Evolutionary conservation across 2,329 filamentous ascomycete genomes (phyloP), one percentile per base, ranked within the genome.

Genomic region (Fusarium tuaranense): DNA sequence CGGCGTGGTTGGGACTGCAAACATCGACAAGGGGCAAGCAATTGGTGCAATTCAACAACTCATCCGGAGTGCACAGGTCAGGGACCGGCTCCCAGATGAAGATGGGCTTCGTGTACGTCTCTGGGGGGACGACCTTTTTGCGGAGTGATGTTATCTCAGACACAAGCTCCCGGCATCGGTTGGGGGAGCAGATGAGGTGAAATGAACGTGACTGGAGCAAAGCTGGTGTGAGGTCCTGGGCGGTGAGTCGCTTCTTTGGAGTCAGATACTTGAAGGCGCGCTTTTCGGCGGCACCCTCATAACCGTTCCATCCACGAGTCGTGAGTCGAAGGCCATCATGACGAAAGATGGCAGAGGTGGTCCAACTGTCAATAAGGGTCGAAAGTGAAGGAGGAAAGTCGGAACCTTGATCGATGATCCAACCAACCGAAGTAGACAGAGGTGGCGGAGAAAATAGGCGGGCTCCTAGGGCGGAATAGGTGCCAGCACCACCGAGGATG

Each of bases 11-110:
- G 1, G 97, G 97, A 73, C 89, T 91, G 81, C 90, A 91, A 65
- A 92, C 84, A 75, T 92, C 90, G 65, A 92, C 85, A 18, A 91
- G 82, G 0, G 89, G 89, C 14, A 92, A 84, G 13, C 88, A 88
- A 74, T 92, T 92, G 60, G 90, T 92, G 80, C 88, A 90, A 78
- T 91, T 91, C 13, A 92, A 85, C 32, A 92, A 84, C 80, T 92
- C 88, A 48, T 91, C 90, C 0, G 94, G 92, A 0, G 89, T 92
- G 82, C 95, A 98, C 1, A 94, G 88, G 82, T 98, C 95, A 2
- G 97, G 97, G 1, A 98, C 94, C 1, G 97, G 97, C 81, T 99
- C 97, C 96, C 96, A 99, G 63, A 98, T 90, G 81, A 98, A 94
- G 8, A 95, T 83, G 1, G 95, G 94, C 58, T 89, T 88, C 1